These are phyloP conservation scores for Pyrenochaeta sp. DNA, from an alignment of 2,329 filamentous ascomycete genomes.

Conservation along the genomic window DNA sequence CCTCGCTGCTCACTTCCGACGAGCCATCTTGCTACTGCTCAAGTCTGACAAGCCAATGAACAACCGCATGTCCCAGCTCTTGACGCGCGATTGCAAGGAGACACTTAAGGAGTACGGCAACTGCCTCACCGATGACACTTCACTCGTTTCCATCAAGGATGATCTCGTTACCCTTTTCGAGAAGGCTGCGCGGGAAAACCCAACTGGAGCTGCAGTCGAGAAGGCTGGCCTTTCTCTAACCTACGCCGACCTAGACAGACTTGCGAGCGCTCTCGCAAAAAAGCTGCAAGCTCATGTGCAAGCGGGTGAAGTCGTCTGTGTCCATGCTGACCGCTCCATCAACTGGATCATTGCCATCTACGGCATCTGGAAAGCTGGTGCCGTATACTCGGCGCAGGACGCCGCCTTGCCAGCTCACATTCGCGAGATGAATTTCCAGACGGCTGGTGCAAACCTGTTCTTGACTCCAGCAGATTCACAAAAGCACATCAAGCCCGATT, in stretches of 20 bases:
- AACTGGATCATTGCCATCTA: constrained; percentile 50
- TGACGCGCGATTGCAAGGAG: constrained; percentile 8
- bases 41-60: constrained; percentile 6
- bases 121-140: constrained; percentile 5
- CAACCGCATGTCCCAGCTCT: constrained; percentile 8
- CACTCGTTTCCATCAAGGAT: constrained; percentile 2
- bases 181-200: constrained; percentile 6
- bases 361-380: constrained; percentile 45
- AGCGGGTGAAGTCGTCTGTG: constrained; percentile 33
- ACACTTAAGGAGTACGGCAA: constrained; percentile 2
- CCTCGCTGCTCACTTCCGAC: constrained; percentile 6
- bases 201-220: constrained; percentile 8
- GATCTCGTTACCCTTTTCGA: constrained; percentile 28
- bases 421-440: constrained; percentile 29
- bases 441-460: constrained; percentile 34
- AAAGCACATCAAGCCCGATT: constrained; percentile 13
- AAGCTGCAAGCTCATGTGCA: constrained; percentile 3
- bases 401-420: constrained; percentile 24
- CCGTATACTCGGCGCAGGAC: constrained; percentile 45
- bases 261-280: constrained; percentile 2
- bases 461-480: constrained; percentile 16
- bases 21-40: constrained; percentile 4
- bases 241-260: constrained; percentile 10
- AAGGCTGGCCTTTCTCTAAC: constrained; percentile 6
- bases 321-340: constrained; percentile 45